These are phyloP conservation scores for Raphanus raphanistrum DNA, from an alignment of 345 rosid genomes.

Conservation along the genomic window DNA sequence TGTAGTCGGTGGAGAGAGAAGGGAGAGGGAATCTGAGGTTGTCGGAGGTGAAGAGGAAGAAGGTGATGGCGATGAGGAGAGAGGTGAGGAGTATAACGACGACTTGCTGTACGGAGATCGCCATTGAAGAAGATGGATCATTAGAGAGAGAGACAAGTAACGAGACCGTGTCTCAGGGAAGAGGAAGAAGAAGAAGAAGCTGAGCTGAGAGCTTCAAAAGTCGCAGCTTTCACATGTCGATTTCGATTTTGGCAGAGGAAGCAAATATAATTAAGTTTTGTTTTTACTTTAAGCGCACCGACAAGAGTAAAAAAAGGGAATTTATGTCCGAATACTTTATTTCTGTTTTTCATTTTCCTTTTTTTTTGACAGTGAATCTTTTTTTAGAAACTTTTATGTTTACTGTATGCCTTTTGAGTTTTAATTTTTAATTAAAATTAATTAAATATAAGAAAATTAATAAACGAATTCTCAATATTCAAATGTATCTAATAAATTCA, in stretches of 20 bases:
- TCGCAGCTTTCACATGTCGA: conserved; percentile 27
- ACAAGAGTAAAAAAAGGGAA: conserved; percentile 21
- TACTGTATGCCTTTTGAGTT: neutral
- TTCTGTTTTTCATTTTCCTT: neutral
- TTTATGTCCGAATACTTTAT: neutral
- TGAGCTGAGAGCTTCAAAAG: conserved; percentile 29
- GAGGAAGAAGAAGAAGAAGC: conserved; percentile 10
- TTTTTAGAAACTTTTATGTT: neutral
- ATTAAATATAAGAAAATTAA: too few species aligned
- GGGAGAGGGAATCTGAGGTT: conserved; percentile 37
- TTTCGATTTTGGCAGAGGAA: conserved; percentile 5
- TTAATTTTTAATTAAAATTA: neutral
- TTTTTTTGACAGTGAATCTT: neutral
- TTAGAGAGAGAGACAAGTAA: conserved; percentile 9
- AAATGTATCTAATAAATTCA: neutral
- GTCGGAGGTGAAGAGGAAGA: conserved; percentile 45
- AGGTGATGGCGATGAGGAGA: conserved; percentile 43
- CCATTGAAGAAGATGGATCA: conserved; percentile 42
- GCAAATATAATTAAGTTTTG: neutral
- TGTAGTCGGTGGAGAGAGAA: conserved; percentile 42
- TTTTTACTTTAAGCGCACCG: conserved; percentile 21
- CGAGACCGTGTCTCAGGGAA: conserved; percentile 13
- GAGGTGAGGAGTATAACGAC: conserved; percentile 48
- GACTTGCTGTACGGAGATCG: conserved; percentile 51
- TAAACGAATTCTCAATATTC: neutral